A percentile compares a stretch with the other conserved stretches of the same genome.
Conservation (phyloP, 139 green algal species). For the Picochlorum sp. region DNA sequence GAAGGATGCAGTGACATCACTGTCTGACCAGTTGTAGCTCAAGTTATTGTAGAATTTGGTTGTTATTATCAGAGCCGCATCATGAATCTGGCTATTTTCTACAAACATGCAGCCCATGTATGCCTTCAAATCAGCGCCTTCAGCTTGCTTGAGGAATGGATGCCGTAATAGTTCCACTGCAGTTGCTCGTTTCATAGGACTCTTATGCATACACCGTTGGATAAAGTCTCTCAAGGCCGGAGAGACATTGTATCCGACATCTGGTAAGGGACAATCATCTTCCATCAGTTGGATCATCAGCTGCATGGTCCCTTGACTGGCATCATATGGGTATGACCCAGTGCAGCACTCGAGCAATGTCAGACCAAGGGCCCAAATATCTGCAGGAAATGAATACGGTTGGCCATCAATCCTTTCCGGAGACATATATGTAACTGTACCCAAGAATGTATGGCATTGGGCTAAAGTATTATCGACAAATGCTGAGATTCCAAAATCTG, state of each 20-base stretch:
- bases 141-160: conserved; percentile 39
- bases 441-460: conserved; percentile 77
- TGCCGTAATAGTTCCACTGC: conserved; percentile 65
- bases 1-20: conserved; percentile 21
- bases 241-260: conserved; percentile 29
- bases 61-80: conserved; percentile 14
- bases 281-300: conserved; percentile 72
- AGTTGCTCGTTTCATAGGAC: conserved; percentile 52
- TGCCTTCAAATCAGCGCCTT: conserved; percentile 13
- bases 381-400: conserved; percentile 69
- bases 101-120: conserved; percentile 35
- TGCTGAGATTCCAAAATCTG: conserved; percentile 91
- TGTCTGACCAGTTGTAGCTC: conserved; percentile 17
- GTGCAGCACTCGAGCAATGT: conserved; percentile 79
- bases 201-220: conserved; percentile 50
- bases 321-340: conserved; percentile 84
- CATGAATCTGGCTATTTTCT: conserved; percentile 12
- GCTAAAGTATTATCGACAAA: conserved; percentile 72
- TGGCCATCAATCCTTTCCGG: conserved; percentile 86
- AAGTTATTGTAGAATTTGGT: conserved; percentile 26
- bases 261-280: conserved; percentile 45
- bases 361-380: conserved; percentile 86
- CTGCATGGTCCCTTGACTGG: conserved; percentile 50
- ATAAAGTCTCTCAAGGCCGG: conserved; percentile 77
- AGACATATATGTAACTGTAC: conserved; percentile 97